Evolutionary conservation across 305 asterid genomes (phyloP).

Genomic region (Fraxinus latifolia): DNA sequence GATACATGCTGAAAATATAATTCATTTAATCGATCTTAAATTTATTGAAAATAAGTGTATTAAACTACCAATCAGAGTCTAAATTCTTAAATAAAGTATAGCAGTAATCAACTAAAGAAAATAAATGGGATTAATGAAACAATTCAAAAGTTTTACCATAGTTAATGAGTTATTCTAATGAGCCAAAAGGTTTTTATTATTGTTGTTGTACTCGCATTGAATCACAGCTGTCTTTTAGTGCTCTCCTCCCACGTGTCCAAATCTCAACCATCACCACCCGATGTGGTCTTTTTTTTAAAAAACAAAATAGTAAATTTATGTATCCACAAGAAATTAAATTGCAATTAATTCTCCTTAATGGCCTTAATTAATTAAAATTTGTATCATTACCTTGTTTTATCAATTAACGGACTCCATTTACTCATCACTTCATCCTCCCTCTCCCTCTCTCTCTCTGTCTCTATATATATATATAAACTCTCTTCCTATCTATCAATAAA

Average conservation of each 20-base stretch:
- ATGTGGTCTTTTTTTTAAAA: neutral
- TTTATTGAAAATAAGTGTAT: neutral
- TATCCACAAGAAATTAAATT: neutral
- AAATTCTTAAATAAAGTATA: neutral
- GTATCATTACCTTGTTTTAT: neutral
- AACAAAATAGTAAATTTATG: neutral
- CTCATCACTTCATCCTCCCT: neutral
- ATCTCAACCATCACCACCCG: neutral
- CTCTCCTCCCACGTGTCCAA: neutral
- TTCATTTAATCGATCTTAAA: neutral
- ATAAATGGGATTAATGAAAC: neutral
- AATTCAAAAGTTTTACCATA: neutral
- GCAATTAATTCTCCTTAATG: neutral
- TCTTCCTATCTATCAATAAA: neutral
- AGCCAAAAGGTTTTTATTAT: neutral
- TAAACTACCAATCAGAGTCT: neutral
- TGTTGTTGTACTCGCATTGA: neutral
- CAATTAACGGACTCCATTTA: neutral
- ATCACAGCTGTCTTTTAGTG: constrained; percentile 24
- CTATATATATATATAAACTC: neutral
- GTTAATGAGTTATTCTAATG: neutral
- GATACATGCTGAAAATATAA: neutral
- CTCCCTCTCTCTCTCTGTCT: neutral
- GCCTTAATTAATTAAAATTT: neutral
- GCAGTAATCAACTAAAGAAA: neutral